A percentile compares a stretch with the other conserved stretches of the same genome.
These are phyloP conservation scores for Sugiyamaella pinicola DNA, from an alignment of 1,139 yeast species.

Conservation along the genomic window DNA sequence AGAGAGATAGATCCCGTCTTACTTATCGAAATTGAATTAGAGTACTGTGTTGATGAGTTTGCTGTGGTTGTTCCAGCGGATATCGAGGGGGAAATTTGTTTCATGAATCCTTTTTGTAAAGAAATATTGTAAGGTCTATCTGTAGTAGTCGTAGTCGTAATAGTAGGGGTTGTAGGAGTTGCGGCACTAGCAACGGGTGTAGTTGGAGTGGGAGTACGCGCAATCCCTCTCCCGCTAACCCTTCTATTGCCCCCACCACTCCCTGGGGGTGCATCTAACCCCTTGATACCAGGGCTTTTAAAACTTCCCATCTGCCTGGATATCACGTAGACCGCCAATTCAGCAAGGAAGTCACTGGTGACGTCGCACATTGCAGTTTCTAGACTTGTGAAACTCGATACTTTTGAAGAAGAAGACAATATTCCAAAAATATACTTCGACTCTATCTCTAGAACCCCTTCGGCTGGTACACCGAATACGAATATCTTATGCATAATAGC, in stretches of 20 bases:
- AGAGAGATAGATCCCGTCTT: slow-evolving; percentile 42
- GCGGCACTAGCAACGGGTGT: slow-evolving; percentile 10
- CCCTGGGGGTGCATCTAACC: slow-evolving; percentile 33
- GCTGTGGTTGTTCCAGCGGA: slow-evolving; percentile 2
- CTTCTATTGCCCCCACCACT: background rate
- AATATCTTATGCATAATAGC: slow-evolving; percentile 66
- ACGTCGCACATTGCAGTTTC: slow-evolving; percentile 78
- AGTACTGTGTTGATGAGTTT: slow-evolving; percentile 1
- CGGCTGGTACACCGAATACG: slow-evolving; percentile 56
- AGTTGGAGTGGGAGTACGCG: background rate
- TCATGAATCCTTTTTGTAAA: slow-evolving; percentile 18
- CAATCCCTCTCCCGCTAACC: slow-evolving; percentile 4
- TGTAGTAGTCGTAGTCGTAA: slow-evolving; percentile 17
- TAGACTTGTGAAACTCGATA: slow-evolving; percentile 47
- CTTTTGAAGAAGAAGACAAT: slow-evolving; percentile 30
- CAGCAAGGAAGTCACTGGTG: slow-evolving; percentile 61
- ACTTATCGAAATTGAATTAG: slow-evolving; percentile 22
- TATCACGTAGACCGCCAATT: slow-evolving; percentile 65
- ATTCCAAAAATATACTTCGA: slow-evolving; percentile 39
- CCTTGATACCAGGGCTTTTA: slow-evolving; percentile 41
- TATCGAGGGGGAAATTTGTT: slow-evolving; percentile 11
- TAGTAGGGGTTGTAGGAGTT: no score
- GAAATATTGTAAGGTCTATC: slow-evolving; percentile 28
- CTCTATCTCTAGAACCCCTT: slow-evolving; percentile 33
- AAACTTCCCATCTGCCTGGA: slow-evolving; percentile 42